Base-by-base conservation (phyloP, 768 basidiomycete species). In the Leccinum variicolor region DNA sequence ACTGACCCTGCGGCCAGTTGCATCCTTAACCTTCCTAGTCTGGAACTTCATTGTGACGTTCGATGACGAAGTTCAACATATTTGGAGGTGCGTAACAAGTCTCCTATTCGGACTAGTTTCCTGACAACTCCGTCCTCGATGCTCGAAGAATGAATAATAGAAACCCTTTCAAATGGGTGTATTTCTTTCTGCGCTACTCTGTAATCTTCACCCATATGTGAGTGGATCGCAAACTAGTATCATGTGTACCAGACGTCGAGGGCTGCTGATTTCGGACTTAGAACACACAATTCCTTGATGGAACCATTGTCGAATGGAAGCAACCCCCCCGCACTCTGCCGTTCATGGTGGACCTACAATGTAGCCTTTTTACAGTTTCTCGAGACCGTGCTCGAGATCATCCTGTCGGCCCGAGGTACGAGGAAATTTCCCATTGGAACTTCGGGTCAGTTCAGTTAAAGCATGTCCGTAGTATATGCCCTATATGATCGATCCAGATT, bases 151-250 rank as follows among this genome's bases (percentile, higher is more conserved):
- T 71, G 59, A 58, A 54, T 10, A 61, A 61, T 17, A 50, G 23
- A n/a, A 65, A 48, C 8, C 52, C 55, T 4, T 60, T 67, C 28
- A 75, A 70, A 53, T 74, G 74, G 73, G 17, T 68, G 17, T 70
- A 70, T 26, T 36, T 70, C n/a, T 63, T 66, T 49, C 57, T 70
- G 58, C 70, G 61, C n/a, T 72, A 72, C 58, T 39, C 54, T 41
- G 56, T 55, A 6, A 52, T 72, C 43, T 26, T 57, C 5, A 60
- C 57, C 28, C 67, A 63, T 14, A 7, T 60, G 69, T 71, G 39
- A 66, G 68, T 60, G 19, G 10, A 31, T 39, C 10, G 3, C 17
- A 31, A 19, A 4, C 3, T n/a, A n/a, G n/a, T n/a, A 4, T 50
- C 23, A 13, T 8, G 6, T 13, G 9, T 9, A 4, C 17, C 19